phyloP scores from a whole-genome alignment of 108 stramenopile species.

The Pelagomonas calceolata region DNA sequence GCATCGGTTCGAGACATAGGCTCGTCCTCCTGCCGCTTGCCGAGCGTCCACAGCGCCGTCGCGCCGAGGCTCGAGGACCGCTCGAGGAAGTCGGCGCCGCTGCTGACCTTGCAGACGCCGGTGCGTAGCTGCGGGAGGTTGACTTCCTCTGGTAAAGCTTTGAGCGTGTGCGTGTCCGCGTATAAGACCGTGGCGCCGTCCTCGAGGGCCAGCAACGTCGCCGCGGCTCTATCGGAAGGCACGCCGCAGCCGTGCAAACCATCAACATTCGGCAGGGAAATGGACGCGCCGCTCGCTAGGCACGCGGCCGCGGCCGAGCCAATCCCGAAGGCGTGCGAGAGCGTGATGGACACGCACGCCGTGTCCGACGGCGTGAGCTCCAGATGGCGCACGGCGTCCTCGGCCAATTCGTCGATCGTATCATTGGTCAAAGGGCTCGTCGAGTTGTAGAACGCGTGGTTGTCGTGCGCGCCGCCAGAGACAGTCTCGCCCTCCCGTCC shows the following conservation, averaged over 20 bases:
- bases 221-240: slow-evolving; percentile 35
- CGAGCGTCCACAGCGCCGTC: slow-evolving; percentile 23
- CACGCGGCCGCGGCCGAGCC: slow-evolving; percentile 32
- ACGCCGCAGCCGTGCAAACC: slow-evolving; percentile 44
- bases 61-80: slow-evolving; percentile 24
- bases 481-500: not conserved
- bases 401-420: slow-evolving; percentile 21
- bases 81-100: slow-evolving; percentile 29
- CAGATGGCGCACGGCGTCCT: slow-evolving; percentile 20
- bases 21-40: slow-evolving; percentile 16
- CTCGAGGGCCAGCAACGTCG: slow-evolving; percentile 28
- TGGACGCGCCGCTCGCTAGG: slow-evolving; percentile 22
- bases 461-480: slow-evolving; percentile 4
- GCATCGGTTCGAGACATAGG: too few relatives aligned
- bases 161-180: slow-evolving; percentile 41
- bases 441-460: slow-evolving; percentile 24
- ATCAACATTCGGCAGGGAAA: slow-evolving; percentile 38
- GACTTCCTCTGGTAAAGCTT: slow-evolving; percentile 20
- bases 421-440: slow-evolving; percentile 24
- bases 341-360: slow-evolving; percentile 33
- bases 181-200: slow-evolving; percentile 37
- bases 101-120: slow-evolving; percentile 39
- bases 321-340: slow-evolving; percentile 43
- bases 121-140: slow-evolving; percentile 20
- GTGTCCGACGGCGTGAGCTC: slow-evolving; percentile 25